phyloP scores from a whole-genome alignment of 2,329 filamentous ascomycete species.

The Eutypella sp. region DNA sequence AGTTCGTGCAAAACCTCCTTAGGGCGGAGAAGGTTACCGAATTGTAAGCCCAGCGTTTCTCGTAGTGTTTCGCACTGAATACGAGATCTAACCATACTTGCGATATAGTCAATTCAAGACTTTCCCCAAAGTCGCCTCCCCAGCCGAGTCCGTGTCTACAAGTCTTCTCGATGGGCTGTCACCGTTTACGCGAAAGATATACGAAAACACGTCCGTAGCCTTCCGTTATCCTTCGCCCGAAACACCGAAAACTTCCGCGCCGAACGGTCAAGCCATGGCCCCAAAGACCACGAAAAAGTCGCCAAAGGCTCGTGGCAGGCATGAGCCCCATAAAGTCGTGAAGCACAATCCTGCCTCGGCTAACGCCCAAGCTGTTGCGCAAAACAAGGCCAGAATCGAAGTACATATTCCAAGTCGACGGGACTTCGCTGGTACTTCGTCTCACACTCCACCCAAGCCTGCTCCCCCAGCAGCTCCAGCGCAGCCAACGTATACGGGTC shows the following conservation, averaged over 20 bases:
- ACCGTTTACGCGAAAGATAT: constrained; percentile 46
- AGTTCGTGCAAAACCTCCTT: constrained; percentile 70
- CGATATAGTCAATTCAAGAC: constrained; percentile 52
- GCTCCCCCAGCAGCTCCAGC: constrained; percentile 1
- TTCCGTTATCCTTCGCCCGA: constrained; percentile 37
- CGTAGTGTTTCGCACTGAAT: constrained; percentile 3
- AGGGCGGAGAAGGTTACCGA: constrained; percentile 65
- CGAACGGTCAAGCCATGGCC: constrained; percentile 24
- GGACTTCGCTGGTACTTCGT: constrained; percentile 18
- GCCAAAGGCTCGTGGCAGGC: constrained; percentile 22
- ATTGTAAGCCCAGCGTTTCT: constrained; percentile 46
- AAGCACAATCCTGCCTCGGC: constrained; percentile 36
- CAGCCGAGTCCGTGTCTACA: constrained; percentile 22
- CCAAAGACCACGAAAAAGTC: constrained; percentile 25
- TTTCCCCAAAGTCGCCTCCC: constrained; percentile 31
- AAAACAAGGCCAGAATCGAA: constrained; percentile 24
- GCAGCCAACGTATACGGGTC: constrained; percentile 2
- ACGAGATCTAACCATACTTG: constrained; percentile 12
- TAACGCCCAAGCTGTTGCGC: constrained; percentile 25
- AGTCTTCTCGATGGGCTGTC: constrained; percentile 39
- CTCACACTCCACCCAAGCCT: constrained; percentile 12
- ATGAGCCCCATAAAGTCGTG: constrained; percentile 26
- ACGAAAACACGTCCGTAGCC: constrained; percentile 36
- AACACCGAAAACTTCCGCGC: constrained; percentile 20
- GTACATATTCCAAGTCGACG: constrained; percentile 22